Conservation (phyloP, 2,329 filamentous ascomycete species). For the Nothophaeocryptopus gaeumannii region DNA sequence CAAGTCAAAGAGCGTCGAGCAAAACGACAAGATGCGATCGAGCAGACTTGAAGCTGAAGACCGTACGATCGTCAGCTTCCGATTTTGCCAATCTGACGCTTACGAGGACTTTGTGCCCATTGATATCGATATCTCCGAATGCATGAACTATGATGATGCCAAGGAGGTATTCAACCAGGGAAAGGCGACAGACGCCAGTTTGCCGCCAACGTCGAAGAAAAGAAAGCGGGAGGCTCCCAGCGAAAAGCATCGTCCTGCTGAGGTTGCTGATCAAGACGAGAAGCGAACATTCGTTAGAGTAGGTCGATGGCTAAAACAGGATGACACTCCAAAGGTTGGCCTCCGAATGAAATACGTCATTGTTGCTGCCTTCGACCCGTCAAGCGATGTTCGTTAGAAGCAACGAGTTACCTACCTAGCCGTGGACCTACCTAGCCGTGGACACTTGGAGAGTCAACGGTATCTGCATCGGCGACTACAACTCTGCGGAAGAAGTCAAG, state of each 20-base stretch:
- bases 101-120: too few relatives aligned
- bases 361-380: not conserved
- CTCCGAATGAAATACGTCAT: not conserved
- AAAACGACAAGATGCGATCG: too few relatives aligned
- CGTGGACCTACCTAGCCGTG: conserved; percentile 3
- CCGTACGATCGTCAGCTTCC: too few relatives aligned
- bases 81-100: too few relatives aligned
- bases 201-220: too few relatives aligned
- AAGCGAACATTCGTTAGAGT: not conserved
- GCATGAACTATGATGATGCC: too few relatives aligned
- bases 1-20: too few relatives aligned
- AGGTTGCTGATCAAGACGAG: not conserved
- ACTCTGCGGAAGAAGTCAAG: not conserved
- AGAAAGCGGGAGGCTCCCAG: too few relatives aligned
- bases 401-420: not conserved
- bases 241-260: not conserved
- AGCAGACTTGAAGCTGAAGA: too few relatives aligned
- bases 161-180: too few relatives aligned
- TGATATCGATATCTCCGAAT: too few relatives aligned
- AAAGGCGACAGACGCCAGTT: too few relatives aligned
- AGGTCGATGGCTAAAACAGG: not conserved
- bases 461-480: conserved; percentile 1
- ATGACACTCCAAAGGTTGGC: not conserved
- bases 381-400: not conserved
- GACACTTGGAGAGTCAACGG: not conserved